A percentile compares a stretch with the other conserved stretches of the same genome.
Conservation (phyloP, 371 early-diverging fungal species). For the Entomophthora muscae region DNA sequence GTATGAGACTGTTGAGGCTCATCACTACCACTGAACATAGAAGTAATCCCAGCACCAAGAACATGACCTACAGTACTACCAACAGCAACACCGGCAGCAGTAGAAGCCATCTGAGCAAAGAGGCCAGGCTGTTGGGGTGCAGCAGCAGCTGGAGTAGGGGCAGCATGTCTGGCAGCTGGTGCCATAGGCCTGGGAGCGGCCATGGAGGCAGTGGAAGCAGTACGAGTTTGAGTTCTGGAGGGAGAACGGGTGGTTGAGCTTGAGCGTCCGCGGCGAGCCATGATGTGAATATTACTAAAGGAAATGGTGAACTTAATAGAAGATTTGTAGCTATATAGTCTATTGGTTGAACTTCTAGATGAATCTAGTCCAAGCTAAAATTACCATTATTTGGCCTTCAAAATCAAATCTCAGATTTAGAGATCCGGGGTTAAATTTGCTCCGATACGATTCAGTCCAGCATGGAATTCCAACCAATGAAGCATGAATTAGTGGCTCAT, state of each 20-base stretch:
- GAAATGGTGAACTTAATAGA: too few relatives aligned
- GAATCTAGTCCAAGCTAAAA: too few relatives aligned
- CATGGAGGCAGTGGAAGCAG: slow-evolving; percentile 14
- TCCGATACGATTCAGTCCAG: too few relatives aligned
- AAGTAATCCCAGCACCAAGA: slow-evolving; percentile 47
- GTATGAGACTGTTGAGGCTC: slow-evolving; percentile 12
- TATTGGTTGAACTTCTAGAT: too few relatives aligned
- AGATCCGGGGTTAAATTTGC: too few relatives aligned
- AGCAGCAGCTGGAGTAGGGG: slow-evolving; percentile 14
- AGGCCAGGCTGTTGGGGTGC: slow-evolving; percentile 36
- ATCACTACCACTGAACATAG: slow-evolving; percentile 38
- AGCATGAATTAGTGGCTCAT: too few relatives aligned
- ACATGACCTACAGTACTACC: slow-evolving; percentile 65
- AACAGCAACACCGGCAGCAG: slow-evolving; percentile 86
- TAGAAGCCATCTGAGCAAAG: slow-evolving; percentile 77
- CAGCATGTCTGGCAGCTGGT: slow-evolving; percentile 7
- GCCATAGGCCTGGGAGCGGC: slow-evolving; percentile 11
- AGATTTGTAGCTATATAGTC: too few relatives aligned
- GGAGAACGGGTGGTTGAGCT: not conserved
- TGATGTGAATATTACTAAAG: not conserved
- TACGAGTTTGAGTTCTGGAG: slow-evolving; percentile 1
- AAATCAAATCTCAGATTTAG: too few relatives aligned
- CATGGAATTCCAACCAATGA: too few relatives aligned
- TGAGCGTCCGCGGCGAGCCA: slow-evolving; percentile 4
- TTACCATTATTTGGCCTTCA: too few relatives aligned